phyloP scores from a whole-genome alignment of 306 rosid genomes.

The Cucurbita moschata region DNA sequence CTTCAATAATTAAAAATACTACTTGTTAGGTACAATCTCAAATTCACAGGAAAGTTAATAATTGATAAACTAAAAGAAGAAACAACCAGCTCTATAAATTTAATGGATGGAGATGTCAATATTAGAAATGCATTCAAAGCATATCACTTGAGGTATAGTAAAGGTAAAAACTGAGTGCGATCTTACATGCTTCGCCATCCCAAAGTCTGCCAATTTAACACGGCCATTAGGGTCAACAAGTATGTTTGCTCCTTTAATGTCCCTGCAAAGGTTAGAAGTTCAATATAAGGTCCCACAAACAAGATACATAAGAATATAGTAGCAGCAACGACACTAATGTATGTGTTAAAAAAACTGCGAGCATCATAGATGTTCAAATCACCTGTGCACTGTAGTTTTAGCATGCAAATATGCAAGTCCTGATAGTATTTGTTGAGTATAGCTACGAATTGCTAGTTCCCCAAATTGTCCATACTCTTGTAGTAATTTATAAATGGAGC shows the following conservation, averaged over 20 bases:
- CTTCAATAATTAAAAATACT: neutral
- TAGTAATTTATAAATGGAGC: constrained; percentile 90
- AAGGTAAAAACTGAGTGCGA: neutral
- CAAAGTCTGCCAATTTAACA: constrained; percentile 93
- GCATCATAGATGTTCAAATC: constrained; percentile 17
- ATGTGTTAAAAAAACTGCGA: constrained; percentile 8
- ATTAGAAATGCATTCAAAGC: neutral
- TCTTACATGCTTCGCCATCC: constrained; percentile 99
- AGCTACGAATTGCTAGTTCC: constrained; percentile 74
- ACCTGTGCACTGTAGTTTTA: constrained; percentile 92
- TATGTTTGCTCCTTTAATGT: constrained; percentile 96
- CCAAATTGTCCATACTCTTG: constrained; percentile 88
- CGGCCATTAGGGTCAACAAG: constrained; percentile 91
- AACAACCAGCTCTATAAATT: neutral
- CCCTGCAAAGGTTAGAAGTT: constrained; percentile 42
- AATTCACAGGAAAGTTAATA: neutral
- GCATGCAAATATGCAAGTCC: constrained; percentile 95
- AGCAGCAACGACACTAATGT: neutral
- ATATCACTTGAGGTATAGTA: neutral
- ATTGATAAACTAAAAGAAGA: neutral
- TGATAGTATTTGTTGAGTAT: constrained; percentile 85
- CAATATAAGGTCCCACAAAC: constrained; percentile 5
- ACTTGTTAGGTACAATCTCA: neutral
- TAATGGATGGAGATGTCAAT: neutral
- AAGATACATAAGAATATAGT: neutral